phyloP scores from a whole-genome alignment of 1,284 basidiomycete genomes.

The Malassezia sp. region DNA sequence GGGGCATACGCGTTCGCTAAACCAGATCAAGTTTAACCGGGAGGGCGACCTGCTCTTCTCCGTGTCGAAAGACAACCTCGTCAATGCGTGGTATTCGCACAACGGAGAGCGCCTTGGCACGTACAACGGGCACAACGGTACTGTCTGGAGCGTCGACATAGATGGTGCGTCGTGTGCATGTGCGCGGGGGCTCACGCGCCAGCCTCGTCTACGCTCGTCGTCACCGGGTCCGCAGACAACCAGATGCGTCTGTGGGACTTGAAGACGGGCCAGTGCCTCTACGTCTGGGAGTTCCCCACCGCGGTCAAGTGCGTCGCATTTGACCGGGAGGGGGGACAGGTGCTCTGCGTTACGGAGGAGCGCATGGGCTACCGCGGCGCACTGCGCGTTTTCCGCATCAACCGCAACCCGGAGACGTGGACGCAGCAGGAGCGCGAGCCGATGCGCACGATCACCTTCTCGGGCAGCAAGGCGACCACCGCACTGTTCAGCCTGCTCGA shows the following conservation, averaged over 20 bases:
- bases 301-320: slow-evolving; percentile 90
- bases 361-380: slow-evolving; percentile 64
- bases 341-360: slow-evolving; percentile 87
- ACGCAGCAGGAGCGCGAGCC: slow-evolving; percentile 36
- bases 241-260: slow-evolving; percentile 83
- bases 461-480: slow-evolving; percentile 68
- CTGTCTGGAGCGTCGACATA: slow-evolving; percentile 90
- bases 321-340: slow-evolving; percentile 57
- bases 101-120: slow-evolving; percentile 96
- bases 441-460: slow-evolving; percentile 43
- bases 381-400: slow-evolving; percentile 74
- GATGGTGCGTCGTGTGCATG: slow-evolving; percentile 74
- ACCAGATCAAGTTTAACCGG: slow-evolving; percentile 63
- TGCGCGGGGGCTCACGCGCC: no score
- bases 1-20: slow-evolving; percentile 95
- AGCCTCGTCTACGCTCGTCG: slow-evolving; percentile 68
- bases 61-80: slow-evolving; percentile 84
- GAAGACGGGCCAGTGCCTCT: slow-evolving; percentile 68
- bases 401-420: slow-evolving; percentile 37
- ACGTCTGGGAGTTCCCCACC: slow-evolving; percentile 85
- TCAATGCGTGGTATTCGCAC: slow-evolving; percentile 97
- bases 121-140: slow-evolving; percentile 89
- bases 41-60: slow-evolving; percentile 95
- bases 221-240: slow-evolving; percentile 80
- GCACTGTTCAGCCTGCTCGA: slow-evolving; percentile 76